Percentiles rank a stretch among this genome's conserved stretches.
Evolutionary conservation across 768 basidiomycete genomes (phyloP).

Genomic region (Polyporus arcularius): DNA sequence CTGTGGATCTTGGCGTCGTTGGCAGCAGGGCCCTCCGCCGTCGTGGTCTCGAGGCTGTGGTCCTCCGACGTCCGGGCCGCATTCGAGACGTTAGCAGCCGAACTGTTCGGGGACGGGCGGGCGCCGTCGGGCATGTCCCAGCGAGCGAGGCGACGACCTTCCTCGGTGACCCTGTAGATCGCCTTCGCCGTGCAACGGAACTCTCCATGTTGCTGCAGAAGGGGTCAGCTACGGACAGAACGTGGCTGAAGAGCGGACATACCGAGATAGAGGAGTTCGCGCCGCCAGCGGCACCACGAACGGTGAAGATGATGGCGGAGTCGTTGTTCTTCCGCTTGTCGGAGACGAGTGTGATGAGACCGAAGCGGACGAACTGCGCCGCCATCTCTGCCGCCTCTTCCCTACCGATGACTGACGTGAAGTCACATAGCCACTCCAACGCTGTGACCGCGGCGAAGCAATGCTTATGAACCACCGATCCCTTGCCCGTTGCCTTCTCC

Average conservation of each 20-base stretch:
- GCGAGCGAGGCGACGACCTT: conserved; percentile 81
- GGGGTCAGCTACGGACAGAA: conserved; percentile 11
- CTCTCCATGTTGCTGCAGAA: conserved; percentile 81
- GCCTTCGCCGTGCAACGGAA: conserved; percentile 96
- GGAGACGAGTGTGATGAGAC: conserved; percentile 84
- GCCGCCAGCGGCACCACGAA: conserved; percentile 76
- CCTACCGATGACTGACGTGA: conserved; percentile 91
- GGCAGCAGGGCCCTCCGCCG: conserved; percentile 34
- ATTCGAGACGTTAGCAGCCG: conserved; percentile 59
- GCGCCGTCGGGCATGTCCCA: conserved; percentile 63
- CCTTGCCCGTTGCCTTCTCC: conserved; percentile 63
- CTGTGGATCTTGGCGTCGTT: conserved; percentile 73
- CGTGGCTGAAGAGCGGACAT: conserved; percentile 32
- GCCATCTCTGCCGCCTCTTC: conserved; percentile 98
- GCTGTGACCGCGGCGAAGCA: conserved; percentile 88
- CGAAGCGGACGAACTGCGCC: conserved; percentile 96
- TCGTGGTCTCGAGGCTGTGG: conserved; percentile 27
- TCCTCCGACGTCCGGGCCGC: conserved; percentile 64
- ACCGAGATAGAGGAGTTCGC: conserved; percentile 77
- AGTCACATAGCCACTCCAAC: conserved; percentile 97
- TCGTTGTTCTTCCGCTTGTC: conserved; percentile 91
- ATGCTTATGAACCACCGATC: conserved; percentile 53
- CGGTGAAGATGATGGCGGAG: conserved; percentile 91
- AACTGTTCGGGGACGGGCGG: conserved; percentile 64
- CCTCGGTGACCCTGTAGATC: conserved; percentile 92